These are phyloP conservation scores for Solanum corneliomulleri DNA, from an alignment of 257 asterid species.

Conservation along the genomic window DNA sequence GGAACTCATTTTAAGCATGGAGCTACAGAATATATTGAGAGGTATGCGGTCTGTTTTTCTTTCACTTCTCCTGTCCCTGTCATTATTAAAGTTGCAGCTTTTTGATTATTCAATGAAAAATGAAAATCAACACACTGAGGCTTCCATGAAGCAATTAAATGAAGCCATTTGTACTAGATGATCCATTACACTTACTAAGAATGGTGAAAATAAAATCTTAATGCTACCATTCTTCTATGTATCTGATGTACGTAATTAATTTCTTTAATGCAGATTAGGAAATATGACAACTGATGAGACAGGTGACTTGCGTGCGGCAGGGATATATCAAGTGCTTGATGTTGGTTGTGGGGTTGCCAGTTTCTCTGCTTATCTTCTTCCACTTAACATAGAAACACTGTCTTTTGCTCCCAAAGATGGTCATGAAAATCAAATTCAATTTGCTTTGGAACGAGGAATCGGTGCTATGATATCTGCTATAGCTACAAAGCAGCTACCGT, in stretches of 20 bases:
- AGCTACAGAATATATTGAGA: slow-evolving; percentile 86
- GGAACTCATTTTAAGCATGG: slow-evolving; percentile 98
- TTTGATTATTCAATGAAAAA: background rate
- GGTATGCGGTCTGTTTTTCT: slow-evolving; percentile 24
- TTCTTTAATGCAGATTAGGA: slow-evolving; percentile 56
- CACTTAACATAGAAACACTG: slow-evolving; percentile 68
- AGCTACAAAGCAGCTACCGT: slow-evolving; percentile 82
- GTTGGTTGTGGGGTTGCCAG: slow-evolving; percentile 99
- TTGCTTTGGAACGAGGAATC: slow-evolving; percentile 91
- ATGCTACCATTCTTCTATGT: background rate
- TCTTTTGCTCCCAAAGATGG: slow-evolving; percentile 97
- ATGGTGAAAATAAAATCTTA: background rate
- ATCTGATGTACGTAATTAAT: background rate
- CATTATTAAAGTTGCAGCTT: background rate
- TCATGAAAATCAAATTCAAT: slow-evolving; percentile 94
- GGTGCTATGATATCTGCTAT: slow-evolving; percentile 84
- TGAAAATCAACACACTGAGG: background rate
- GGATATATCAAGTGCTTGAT: slow-evolving; percentile 80
- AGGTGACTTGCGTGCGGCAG: slow-evolving; percentile 71
- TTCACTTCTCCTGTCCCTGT: background rate
- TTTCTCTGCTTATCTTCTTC: slow-evolving; percentile 92
- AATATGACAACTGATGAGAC: slow-evolving; percentile 69
- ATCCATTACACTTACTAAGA: background rate
- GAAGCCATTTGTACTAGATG: background rate
- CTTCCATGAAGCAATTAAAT: background rate